Base-by-base conservation (phyloP, 176 grass and related monocot genomes). In the Zea luxurians region DNA sequence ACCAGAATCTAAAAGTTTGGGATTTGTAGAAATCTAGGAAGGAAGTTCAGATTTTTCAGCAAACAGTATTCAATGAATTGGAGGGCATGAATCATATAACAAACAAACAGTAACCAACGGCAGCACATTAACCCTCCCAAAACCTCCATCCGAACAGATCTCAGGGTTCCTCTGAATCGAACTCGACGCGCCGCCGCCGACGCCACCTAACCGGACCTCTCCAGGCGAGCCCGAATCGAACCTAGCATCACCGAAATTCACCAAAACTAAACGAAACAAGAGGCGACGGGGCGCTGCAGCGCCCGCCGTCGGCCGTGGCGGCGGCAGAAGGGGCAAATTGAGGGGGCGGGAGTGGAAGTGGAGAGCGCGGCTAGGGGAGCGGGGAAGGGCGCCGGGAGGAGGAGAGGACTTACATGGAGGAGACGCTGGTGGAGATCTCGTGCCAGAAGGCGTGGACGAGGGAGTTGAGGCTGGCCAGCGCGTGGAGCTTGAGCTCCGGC, bases 381-480 rank as follows among this genome's bases (percentile, higher is more conserved):
- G 53, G 2, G 43, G 12, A 37, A 17, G 34, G 27, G n/a, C 40
- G 64, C 0, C 13, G 4, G 6, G 11, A 1, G 12, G 9, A 0
- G 42, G 44, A 0, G 10, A 11, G 9, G 6, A 44, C 93, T 92
- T 83, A 92, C 93, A 96, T 92, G 70, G 84, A 79, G 37, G 87
- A 88, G 6, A 96, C 84, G 75, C 78, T 87, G 66, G 93, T 88
- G 84, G 93, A 96, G 84, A 96, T 96, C 89, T 96, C 93, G 3
- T 85, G 93, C 93, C 93, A 96, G 82, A 90, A 90, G 87, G 84
- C 79, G 71, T 87, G 89, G 78, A 92, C 93, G 62, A 90, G 84
- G 50, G 82, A 84, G 84, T 92, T 90, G n/a, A 96, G 89, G 44
- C 91, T 96, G 27, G 78, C 61, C 18, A 96, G 84, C 15, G 93